Conservation (phyloP, 192 early-diverging fungal genomes). For the Coemansia sp. region DNA sequence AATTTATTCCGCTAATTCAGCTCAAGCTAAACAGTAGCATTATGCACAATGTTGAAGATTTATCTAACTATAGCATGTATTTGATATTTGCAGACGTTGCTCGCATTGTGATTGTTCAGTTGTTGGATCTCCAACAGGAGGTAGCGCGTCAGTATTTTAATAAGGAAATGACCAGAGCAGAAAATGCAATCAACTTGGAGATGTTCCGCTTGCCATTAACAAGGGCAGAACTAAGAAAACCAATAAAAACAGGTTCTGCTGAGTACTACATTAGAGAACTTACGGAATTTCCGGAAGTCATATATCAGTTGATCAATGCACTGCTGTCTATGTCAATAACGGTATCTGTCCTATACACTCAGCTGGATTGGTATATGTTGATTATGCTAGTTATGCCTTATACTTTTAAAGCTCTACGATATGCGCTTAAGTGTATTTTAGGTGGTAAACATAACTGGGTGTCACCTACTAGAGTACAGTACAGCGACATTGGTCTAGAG, state of each 20-base stretch:
- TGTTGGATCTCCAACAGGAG: background rate
- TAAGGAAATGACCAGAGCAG: background rate
- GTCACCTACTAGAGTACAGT: background rate
- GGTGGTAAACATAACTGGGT: constrained; percentile 11
- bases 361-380: constrained; percentile 23
- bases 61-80: constrained; percentile 15
- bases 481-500: background rate
- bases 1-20: background rate
- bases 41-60: constrained; percentile 23
- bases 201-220: constrained; percentile 28
- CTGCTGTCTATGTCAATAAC: background rate
- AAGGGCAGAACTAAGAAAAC: constrained; percentile 9
- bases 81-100: constrained; percentile 5
- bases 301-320: background rate
- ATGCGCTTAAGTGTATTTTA: background rate
- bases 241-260: background rate
- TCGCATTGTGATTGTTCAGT: background rate
- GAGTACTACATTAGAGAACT: background rate
- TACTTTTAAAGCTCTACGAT: background rate
- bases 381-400: constrained; percentile 16
- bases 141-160: background rate
- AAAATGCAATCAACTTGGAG: constrained; percentile 25
- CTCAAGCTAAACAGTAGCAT: constrained; percentile 9
- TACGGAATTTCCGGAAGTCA: background rate
- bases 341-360: constrained; percentile 16